Base-by-base conservation (phyloP, 176 grass and related monocot genomes). In the Pontederia crassipes region DNA sequence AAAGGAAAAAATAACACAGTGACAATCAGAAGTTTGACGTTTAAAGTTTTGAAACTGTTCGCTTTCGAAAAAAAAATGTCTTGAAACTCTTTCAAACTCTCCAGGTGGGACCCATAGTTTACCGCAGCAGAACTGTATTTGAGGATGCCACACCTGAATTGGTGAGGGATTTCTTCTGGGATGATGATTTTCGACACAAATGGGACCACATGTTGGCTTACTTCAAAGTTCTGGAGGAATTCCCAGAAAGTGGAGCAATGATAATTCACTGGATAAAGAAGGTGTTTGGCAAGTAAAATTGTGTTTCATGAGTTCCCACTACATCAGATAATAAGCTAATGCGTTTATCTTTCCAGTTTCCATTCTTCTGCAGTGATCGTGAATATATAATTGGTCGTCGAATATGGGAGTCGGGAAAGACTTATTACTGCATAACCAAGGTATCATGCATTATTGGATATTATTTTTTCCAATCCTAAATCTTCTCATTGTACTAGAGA, bases 131-230 rank as follows among this genome's bases (percentile, higher is more conserved):
- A 48, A 98, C 94, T 24, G 76, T 92, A 62, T 98, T 98, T 49
- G 94, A 98, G 79, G 94, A 98, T 71, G 88, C 88, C 79, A 92
- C 85, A 46, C 88, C 94, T 71, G 94, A 98, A 74, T 71, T 98
- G 57, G 94, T 98, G 65, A 92, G 89, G 80, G 94, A 98, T 77
- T 98, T 98, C 65, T 98, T 98, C 55, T 98, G 94, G 93, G 94
- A 98, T 74, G 88, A 88, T 66, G 84, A 92, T 74, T 98, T 98
- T 79, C 82, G 94, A 50, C 77, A 77, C 13, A 93, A 93, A 69
- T 98, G 94, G 94, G 94, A 98, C 74, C 81, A 67, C 11, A 98
- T 98, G 94, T 84, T 98, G 28, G 84, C 77, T 9, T 77, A 85
- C 57, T 83, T 62, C 17, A 89, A 88, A 70, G 81, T 72, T 59